Evolutionary conservation across 148 eudicot species (phyloP).

Genomic region (Salicornia ramosissima): DNA sequence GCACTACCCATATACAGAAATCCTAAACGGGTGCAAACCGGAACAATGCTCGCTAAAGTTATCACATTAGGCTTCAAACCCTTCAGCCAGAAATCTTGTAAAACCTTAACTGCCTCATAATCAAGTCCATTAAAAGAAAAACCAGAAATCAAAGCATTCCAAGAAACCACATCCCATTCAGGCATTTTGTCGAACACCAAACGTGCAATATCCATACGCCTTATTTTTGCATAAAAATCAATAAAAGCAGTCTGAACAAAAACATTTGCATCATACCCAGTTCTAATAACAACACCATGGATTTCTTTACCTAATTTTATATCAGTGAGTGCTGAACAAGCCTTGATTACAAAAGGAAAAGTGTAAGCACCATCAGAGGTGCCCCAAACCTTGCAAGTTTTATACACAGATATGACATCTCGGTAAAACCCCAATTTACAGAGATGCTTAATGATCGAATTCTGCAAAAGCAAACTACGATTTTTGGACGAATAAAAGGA

Average conservation of each 20-base stretch:
- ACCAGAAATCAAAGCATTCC: conserved; percentile 68
- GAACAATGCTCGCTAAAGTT: conserved; percentile 57
- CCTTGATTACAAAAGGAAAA: conserved; percentile 64
- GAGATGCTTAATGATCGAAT: conserved; percentile 40
- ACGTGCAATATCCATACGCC: conserved; percentile 44
- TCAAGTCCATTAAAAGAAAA: conserved; percentile 47
- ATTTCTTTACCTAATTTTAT: conserved; percentile 34
- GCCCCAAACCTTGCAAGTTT: conserved; percentile 35
- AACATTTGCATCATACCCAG: conserved; percentile 48
- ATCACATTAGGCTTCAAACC: conserved; percentile 48
- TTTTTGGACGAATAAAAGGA: conserved; percentile 25
- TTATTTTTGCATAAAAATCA: conserved; percentile 49
- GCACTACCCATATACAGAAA: conserved; percentile 32
- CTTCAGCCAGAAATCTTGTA: conserved; percentile 25
- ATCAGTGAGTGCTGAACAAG: conserved; percentile 40
- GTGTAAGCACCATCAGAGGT: conserved; percentile 48
- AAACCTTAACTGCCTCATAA: conserved; percentile 38
- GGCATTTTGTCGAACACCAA: conserved; percentile 47
- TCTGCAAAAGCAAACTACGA: conserved; percentile 48
- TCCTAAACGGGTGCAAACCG: conserved; percentile 46
- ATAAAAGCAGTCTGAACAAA: conserved; percentile 58
- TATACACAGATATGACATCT: conserved; percentile 41
- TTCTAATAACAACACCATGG: conserved; percentile 47
- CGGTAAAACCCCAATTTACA: conserved; percentile 42
- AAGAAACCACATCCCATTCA: conserved; percentile 53